phyloP scores from a whole-genome alignment of 2,329 filamentous ascomycete genomes.

The Rutstroemia sp. region DNA sequence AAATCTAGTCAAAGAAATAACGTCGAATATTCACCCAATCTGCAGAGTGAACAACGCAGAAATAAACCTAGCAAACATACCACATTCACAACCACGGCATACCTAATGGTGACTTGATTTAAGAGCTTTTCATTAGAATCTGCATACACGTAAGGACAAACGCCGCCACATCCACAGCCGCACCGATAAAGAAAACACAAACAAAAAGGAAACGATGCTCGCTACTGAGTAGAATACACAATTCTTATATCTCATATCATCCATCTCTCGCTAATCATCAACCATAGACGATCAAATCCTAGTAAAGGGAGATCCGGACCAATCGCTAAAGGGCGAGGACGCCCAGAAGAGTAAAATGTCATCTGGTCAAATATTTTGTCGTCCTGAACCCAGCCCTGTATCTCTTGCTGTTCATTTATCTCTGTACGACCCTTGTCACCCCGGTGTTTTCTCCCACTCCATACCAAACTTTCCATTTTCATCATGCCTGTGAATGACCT shows the following conservation, averaged over 20 bases:
- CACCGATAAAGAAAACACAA: background rate
- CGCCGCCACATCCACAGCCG: background rate
- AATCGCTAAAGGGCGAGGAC: background rate
- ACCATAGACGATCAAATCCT: background rate
- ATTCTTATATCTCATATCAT: background rate
- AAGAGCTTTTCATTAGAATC: background rate
- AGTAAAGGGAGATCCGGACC: background rate
- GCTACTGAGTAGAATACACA: background rate
- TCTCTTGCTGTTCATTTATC: background rate
- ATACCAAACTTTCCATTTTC: background rate
- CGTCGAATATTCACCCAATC: too few relatives aligned
- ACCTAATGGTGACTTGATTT: background rate
- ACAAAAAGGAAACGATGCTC: background rate
- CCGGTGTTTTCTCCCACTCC: background rate
- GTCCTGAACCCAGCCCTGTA: background rate
- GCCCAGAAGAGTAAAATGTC: too few relatives aligned
- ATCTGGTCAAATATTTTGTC: too few relatives aligned
- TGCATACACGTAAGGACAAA: background rate
- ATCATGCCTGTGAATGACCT: slow-evolving; percentile 2
- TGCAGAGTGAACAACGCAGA: too few relatives aligned
- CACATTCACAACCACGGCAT: too few relatives aligned
- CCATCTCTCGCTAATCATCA: background rate
- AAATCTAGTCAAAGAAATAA: too few relatives aligned
- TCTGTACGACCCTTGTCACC: background rate
- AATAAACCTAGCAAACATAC: too few relatives aligned